A percentile compares a stretch with the other conserved stretches of the same genome.
phyloP scores from a whole-genome alignment of 2,329 filamentous ascomycete species.

The Fusarium nygamai region DNA sequence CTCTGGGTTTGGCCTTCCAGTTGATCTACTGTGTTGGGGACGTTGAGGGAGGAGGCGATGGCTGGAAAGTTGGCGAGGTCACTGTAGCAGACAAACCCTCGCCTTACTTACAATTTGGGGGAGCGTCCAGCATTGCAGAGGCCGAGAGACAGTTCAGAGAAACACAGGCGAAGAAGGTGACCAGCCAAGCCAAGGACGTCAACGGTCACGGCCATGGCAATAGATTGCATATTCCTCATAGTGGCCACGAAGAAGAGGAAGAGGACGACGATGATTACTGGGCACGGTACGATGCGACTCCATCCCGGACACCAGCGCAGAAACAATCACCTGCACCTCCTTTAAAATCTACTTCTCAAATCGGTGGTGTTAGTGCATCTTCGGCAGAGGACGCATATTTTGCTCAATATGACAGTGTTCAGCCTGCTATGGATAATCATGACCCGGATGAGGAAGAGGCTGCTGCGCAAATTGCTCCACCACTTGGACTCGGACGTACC shows the following conservation, averaged over 20 bases:
- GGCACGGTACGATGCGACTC: conserved; percentile 79
- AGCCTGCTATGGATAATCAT: conserved; percentile 82
- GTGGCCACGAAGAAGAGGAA: conserved; percentile 58
- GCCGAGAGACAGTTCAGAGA: conserved; percentile 67
- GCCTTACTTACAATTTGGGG: conserved; percentile 65
- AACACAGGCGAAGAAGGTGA: conserved; percentile 40
- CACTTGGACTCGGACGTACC: conserved; percentile 41
- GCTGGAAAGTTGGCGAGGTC: conserved; percentile 79
- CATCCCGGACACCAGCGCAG: conserved; percentile 69
- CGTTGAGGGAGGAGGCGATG: conserved; percentile 67
- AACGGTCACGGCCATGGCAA: conserved; percentile 18
- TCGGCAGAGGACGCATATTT: conserved; percentile 77
- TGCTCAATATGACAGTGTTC: conserved; percentile 79
- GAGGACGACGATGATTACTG: conserved; percentile 83
- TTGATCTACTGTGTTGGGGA: conserved; percentile 77
- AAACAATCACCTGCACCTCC: conserved; percentile 71
- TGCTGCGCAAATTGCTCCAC: conserved; percentile 48
- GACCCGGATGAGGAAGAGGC: conserved; percentile 76
- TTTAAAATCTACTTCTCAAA: conserved; percentile 41
- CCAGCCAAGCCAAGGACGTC: conserved; percentile 19
- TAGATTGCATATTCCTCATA: conserved; percentile 22
- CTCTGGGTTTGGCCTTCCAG: conserved; percentile 70
- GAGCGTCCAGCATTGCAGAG: conserved; percentile 61
- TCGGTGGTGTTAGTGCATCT: conserved; percentile 37
- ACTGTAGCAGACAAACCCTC: conserved; percentile 65